phyloP scores from a whole-genome alignment of 1,284 basidiomycete genomes.

The Papiliotrema nemorosa region DNA sequence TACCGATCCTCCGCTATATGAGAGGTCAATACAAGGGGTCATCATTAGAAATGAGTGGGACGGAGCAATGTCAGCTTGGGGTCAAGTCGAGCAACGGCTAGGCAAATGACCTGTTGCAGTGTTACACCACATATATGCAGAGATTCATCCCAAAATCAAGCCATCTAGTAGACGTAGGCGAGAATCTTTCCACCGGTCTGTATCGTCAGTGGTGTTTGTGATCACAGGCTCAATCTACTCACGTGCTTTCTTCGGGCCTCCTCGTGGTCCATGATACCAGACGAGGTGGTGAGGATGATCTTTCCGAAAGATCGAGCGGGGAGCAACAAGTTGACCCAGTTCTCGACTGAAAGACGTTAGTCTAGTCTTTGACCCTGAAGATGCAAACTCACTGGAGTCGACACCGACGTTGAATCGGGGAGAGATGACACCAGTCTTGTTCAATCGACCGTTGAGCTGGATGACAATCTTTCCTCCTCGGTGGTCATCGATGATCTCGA shows the following conservation, averaged over 20 bases:
- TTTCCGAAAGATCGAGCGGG: constrained; percentile 94
- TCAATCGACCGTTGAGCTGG: constrained; percentile 96
- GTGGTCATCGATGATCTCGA: constrained; percentile 99
- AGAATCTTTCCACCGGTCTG: constrained; percentile 54
- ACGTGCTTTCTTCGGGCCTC: constrained; percentile 97
- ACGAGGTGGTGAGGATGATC: constrained; percentile 93
- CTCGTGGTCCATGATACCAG: constrained; percentile 98
- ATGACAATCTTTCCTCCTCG: constrained; percentile 98
- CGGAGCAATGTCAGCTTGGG: constrained; percentile 9
- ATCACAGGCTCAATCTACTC: constrained; percentile 11
- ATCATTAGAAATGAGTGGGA: constrained; percentile 3
- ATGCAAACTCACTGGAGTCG: constrained; percentile 83
- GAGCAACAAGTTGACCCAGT: constrained; percentile 77
- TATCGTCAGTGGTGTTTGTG: neutral
- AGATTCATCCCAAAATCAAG: constrained; percentile 13
- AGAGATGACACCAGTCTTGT: constrained; percentile 98
- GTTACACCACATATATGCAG: neutral
- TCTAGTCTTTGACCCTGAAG: constrained; percentile 50
- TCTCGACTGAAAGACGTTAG: constrained; percentile 36
- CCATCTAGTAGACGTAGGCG: constrained; percentile 51
- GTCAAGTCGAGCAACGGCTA: constrained; percentile 6
- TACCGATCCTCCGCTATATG: neutral
- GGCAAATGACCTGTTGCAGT: neutral
- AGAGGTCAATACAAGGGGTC: neutral
- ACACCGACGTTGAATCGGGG: constrained; percentile 97